Base-by-base conservation (phyloP, 192 early-diverging fungal genomes). In the Spizellomyces punctatus region DNA sequence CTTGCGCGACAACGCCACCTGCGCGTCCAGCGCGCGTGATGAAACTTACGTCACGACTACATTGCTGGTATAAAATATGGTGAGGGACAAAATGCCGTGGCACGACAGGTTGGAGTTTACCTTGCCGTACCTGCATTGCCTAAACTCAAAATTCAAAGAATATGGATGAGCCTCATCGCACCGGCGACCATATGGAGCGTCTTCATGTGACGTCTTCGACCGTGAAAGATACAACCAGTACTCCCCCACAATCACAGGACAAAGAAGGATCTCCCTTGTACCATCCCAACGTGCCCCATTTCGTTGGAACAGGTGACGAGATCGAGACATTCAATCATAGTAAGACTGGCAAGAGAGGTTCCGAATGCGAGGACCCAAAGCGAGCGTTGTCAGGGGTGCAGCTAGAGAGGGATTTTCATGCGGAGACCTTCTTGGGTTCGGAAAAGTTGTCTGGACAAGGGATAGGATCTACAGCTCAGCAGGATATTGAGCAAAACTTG, bases 151-250 rank as follows among this genome's bases (percentile, higher is more conserved):
- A 36, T 36, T 36, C 27, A 36, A 36, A 36, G 27, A 36, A 36
- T 3, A 36, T 36, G 27, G 27, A 36, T 36, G 27, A 36, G 3
- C 27, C 27, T 3, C 27, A 36, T 36, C 27, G 27, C 27, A 56
- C 54, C 54, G 54, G 54, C 54, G 54, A 56, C 54, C n/a, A n/a
- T 19, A n/a, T 56, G n/a, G 22, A 56, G n/a, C 54, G 54, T 19
- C 54, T 56, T 6, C 54, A 56, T 56, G n/a, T 22, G 5, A 22
- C 22, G 22, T n/a, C 54, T 19, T n/a, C n/a, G 54, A n/a, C 54
- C 4, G 54, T 6, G 22, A 22, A 22, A 19, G 54, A 56, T 56
- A 22, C 54, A 5, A 56, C 54, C n/a, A 7, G n/a, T 7, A 22
- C n/a, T 7, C 54, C 54, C 0, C 54, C 54, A 4, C 54, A 56